Evolutionary conservation across 2,329 filamentous ascomycete species (phyloP).

Genomic region (Aspergillus transmontanensis): DNA sequence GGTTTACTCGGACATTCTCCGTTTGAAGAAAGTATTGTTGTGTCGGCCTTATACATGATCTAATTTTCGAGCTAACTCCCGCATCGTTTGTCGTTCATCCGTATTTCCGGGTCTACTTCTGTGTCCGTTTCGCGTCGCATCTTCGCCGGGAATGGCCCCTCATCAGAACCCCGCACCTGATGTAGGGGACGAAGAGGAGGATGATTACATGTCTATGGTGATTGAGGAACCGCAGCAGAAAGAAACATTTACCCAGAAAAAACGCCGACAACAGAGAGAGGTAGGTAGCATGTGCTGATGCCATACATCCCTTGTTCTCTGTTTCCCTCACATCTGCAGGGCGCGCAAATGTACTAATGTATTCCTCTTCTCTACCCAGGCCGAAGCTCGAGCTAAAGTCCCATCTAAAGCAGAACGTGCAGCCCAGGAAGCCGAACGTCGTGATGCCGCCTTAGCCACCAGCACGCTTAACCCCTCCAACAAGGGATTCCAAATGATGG

Average conservation of each 20-base stretch:
- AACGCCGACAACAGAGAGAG: constrained; percentile 56
- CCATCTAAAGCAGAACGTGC: constrained; percentile 80
- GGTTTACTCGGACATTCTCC: not conserved
- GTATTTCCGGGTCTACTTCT: not conserved
- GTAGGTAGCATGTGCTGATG: constrained; percentile 27
- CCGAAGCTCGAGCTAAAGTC: constrained; percentile 66
- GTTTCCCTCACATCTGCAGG: constrained; percentile 41
- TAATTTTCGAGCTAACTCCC: not conserved
- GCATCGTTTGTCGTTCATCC: not conserved
- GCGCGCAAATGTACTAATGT: constrained; percentile 53
- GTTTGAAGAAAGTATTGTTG: not conserved
- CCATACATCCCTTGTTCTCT: constrained; percentile 9
- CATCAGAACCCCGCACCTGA: constrained; percentile 17
- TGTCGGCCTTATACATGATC: not conserved
- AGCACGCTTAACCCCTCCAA: constrained; percentile 72
- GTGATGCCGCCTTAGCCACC: constrained; percentile 75
- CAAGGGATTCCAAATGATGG: constrained; percentile 96
- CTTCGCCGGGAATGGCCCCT: constrained; percentile 10
- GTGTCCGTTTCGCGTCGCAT: not conserved
- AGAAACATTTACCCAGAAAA: constrained; percentile 66
- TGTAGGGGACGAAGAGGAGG: constrained; percentile 68
- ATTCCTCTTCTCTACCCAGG: constrained; percentile 43
- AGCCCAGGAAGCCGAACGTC: constrained; percentile 69
- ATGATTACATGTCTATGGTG: constrained; percentile 97
- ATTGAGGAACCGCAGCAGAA: constrained; percentile 68